Evolutionary conservation across 768 basidiomycete species (phyloP).

Genomic region (Trametes punicea): DNA sequence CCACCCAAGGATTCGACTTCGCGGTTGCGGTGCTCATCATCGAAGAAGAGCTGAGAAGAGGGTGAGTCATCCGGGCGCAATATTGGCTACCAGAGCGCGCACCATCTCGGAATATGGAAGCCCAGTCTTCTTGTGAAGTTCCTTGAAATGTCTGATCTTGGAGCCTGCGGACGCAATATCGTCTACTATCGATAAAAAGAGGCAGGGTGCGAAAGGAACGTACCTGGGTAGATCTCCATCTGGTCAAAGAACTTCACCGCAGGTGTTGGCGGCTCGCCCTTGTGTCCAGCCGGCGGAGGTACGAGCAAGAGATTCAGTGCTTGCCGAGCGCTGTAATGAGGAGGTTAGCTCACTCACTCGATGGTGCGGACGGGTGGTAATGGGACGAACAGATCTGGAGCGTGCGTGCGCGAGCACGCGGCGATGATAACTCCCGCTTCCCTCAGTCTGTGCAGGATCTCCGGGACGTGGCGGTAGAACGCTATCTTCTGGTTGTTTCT

Average conservation of each 20-base stretch:
- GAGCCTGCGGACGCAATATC: no score
- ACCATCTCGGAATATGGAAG: constrained; percentile 55
- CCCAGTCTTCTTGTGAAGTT: constrained; percentile 52
- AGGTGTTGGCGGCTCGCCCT: constrained; percentile 33
- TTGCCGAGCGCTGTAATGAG: constrained; percentile 61
- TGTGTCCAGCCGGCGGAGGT: constrained; percentile 36
- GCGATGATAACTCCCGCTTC: constrained; percentile 53
- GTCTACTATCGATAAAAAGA: no score
- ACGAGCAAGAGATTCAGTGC: constrained; percentile 65
- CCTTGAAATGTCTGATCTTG: constrained; percentile 78
- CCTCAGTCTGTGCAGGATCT: constrained; percentile 61
- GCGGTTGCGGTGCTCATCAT: constrained; percentile 44
- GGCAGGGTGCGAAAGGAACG: no score
- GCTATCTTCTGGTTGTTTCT: constrained; percentile 55
- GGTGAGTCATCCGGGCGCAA: not conserved
- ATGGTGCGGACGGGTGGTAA: not conserved
- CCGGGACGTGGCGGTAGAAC: constrained; percentile 77
- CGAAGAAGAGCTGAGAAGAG: constrained; percentile 45
- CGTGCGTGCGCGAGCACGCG: constrained; percentile 70
- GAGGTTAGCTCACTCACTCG: not conserved
- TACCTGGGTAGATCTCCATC: constrained; percentile 71
- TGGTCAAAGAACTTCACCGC: constrained; percentile 68
- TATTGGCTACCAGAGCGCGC: constrained; percentile 6
- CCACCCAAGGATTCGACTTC: constrained; percentile 41
- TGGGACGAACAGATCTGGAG: constrained; percentile 59